Percentiles rank a stretch among this genome's conserved stretches.
Evolutionary conservation across 306 rosid genomes (phyloP).

Genomic region (Castanospermum australe): DNA sequence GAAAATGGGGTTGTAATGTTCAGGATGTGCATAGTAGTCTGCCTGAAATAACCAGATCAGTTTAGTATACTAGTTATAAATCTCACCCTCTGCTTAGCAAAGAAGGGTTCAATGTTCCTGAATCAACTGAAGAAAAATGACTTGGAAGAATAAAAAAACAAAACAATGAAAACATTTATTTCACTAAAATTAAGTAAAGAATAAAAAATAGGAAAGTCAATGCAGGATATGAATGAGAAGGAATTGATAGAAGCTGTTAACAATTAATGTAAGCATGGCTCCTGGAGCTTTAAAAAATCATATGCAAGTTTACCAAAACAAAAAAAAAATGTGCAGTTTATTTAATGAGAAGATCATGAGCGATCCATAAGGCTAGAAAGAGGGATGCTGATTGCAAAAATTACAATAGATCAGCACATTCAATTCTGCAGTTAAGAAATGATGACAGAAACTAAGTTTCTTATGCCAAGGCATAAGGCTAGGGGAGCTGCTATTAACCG

Average conservation of each 20-base stretch:
- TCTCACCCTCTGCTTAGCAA: neutral
- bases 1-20: slow-evolving; percentile 81
- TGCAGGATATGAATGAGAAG: neutral
- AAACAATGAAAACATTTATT: neutral
- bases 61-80: slow-evolving; percentile 22
- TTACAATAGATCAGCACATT: neutral
- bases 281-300: neutral
- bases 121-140: neutral
- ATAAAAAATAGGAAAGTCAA: neutral
- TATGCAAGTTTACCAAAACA: no score
- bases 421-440: neutral
- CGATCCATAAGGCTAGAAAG: slow-evolving; percentile 1
- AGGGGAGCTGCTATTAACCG: neutral
- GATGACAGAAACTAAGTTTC: neutral
- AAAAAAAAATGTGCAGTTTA: no score
- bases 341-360: neutral
- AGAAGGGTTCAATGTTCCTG: neutral
- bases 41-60: slow-evolving; percentile 52
- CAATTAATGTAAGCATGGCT: neutral
- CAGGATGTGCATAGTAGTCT: slow-evolving; percentile 92
- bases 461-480: neutral
- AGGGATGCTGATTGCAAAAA: neutral
- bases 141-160: neutral
- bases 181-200: neutral
- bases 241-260: neutral